Evolutionary conservation across 768 basidiomycete genomes (phyloP), one percentile per base, ranked within the genome.

Genomic region (Boletales sp.): DNA sequence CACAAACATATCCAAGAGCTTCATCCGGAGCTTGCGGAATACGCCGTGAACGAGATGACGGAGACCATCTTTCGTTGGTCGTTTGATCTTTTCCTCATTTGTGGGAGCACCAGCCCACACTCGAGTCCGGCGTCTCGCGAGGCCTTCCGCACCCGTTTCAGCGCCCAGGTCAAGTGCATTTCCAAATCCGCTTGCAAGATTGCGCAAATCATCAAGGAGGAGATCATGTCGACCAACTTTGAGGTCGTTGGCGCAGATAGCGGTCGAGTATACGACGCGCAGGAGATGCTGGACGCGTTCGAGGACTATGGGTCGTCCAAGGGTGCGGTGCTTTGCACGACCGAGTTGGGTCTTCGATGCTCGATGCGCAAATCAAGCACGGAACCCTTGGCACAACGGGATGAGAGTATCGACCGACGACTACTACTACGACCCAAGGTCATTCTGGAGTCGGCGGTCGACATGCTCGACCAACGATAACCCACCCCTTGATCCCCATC

Each of bases 171-270:
- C 9, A 77, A 76, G 18, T 77, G 84, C 15, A 83, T 90, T 38
- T 80, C 86, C 11, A 78, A 76, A 46, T 74, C 84, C 0, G 83
- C 83, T 18, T 78, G 79, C 61, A 75, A 75, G 51, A 70, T 90
- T 30, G 84, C 85, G 11, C 77, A 74, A 43, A 79, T 87, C 36
- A 77, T 79, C 33, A 72, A 80, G 43, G 86, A 90, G 58, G 87
- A 88, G 52, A 87, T 88, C 59, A 78, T 90, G 72, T 86, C 83
- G 3, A 85, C 87, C 2, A 82, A 77, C 50, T 90, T 90, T 58
- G 85, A 90, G 57, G 76, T 89, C 33, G 66, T 85, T 36, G 75
- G 80, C 17, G 77, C 81, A 2, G 82, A 85, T 50, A 74, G 77
- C 31, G 78, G 77, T 3, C 70, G 72, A 15, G 12, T 66, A 11